A percentile compares a stretch with the other conserved stretches of the same genome.
phyloP scores from a whole-genome alignment of 192 early-diverging fungal species.

The Spizellomyces sp. region DNA sequence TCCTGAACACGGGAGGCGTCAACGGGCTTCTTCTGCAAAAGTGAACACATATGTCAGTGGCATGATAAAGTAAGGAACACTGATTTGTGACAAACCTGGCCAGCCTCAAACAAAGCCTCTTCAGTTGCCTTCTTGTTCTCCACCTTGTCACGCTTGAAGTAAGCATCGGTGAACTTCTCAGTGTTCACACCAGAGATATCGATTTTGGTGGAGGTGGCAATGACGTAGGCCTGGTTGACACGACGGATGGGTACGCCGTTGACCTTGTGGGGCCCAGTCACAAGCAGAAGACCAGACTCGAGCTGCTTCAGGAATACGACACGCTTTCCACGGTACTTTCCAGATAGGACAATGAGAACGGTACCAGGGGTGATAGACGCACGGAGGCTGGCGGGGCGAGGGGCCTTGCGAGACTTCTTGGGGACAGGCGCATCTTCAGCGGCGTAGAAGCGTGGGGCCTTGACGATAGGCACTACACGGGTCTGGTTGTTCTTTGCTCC shows the following conservation, averaged over 20 bases:
- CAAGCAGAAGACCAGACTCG: constrained; percentile 88
- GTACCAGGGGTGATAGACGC: constrained; percentile 95
- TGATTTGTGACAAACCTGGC: constrained; percentile 38
- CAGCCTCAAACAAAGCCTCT: constrained; percentile 86
- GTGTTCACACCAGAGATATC: constrained; percentile 79
- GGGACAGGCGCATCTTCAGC: constrained; percentile 81
- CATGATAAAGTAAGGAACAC: neutral
- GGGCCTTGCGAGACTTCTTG: constrained; percentile 73
- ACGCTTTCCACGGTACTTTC: constrained; percentile 97
- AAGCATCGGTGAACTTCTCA: constrained; percentile 88
- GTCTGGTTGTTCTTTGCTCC: constrained; percentile 82
- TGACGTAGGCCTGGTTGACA: constrained; percentile 99
- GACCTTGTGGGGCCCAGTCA: constrained; percentile 97
- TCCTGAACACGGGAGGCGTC: constrained; percentile 77
- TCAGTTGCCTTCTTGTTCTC: constrained; percentile 78
- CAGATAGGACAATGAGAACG: constrained; percentile 93
- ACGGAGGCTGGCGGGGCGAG: constrained; percentile 76
- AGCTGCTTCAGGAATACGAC: constrained; percentile 99
- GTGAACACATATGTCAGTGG: neutral
- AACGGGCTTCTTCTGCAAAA: constrained; percentile 73
- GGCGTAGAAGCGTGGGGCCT: constrained; percentile 77
- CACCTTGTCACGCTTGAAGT: constrained; percentile 85
- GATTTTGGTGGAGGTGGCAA: constrained; percentile 99
- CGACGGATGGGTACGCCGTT: constrained; percentile 98
- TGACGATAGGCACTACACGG: constrained; percentile 69